Percentiles rank a stretch among this genome's conserved stretches.
These are phyloP conservation scores for Breviolum minutum DNA, from an alignment of 73 alveolate species.

Conservation along the genomic window DNA sequence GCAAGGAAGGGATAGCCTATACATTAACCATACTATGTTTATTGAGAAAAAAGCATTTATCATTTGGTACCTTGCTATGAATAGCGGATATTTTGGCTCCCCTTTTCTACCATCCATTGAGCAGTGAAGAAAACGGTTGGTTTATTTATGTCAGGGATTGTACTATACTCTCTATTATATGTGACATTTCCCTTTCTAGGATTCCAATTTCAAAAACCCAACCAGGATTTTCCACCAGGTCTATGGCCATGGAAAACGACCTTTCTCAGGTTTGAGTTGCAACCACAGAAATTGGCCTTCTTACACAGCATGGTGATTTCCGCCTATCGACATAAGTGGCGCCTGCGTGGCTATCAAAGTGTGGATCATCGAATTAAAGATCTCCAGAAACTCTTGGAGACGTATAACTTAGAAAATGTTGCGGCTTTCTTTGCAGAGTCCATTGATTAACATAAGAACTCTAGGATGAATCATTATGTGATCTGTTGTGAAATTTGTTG, in stretches of 20 bases:
- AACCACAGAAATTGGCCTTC: constrained; percentile 88
- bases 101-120: too few species aligned
- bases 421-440: constrained; percentile 87
- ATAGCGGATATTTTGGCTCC: too few species aligned
- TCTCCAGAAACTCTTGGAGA: constrained; percentile 66
- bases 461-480: too few species aligned
- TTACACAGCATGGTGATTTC: constrained; percentile 83
- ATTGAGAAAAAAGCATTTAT: too few species aligned
- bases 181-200: too few species aligned
- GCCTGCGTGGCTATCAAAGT: constrained; percentile 76
- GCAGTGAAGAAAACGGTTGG: too few species aligned
- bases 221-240: not conserved
- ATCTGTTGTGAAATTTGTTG: too few species aligned
- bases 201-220: too few species aligned
- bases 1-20: not conserved
- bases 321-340: constrained; percentile 91
- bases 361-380: constrained; percentile 86
- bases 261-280: constrained; percentile 32
- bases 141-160: too few species aligned
- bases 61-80: too few species aligned
- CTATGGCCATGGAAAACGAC: not conserved
- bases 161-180: too few species aligned
- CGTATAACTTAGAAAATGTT: constrained; percentile 53
- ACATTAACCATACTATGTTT: too few species aligned
- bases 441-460: constrained; percentile 1